Evolutionary conservation across 2,329 filamentous ascomycete species (phyloP).

Genomic region (Phyllosticta ampelicida): DNA sequence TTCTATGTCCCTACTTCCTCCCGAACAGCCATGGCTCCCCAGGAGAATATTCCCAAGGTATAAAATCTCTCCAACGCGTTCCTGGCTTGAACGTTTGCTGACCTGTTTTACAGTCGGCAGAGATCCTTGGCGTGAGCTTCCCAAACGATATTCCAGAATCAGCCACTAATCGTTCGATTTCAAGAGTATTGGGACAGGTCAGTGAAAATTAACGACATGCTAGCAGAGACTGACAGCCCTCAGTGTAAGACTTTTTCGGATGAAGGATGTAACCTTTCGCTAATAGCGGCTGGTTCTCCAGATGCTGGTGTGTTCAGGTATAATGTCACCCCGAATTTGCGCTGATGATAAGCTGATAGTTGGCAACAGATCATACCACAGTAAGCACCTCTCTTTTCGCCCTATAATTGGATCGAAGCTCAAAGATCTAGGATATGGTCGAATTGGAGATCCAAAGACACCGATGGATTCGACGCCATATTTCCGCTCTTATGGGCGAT

Average conservation of each 20-base stretch:
- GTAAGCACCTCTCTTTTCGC: slow-evolving; percentile 6
- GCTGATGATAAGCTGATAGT: slow-evolving; percentile 15
- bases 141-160: not conserved
- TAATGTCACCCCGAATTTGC: not conserved
- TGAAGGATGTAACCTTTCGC: slow-evolving; percentile 9
- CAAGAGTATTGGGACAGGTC: slow-evolving; percentile 30
- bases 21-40: slow-evolving; percentile 7
- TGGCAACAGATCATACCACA: slow-evolving; percentile 27
- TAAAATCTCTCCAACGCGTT: not conserved
- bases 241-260: slow-evolving; percentile 13
- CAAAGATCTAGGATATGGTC: slow-evolving; percentile 42
- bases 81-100: slow-evolving; percentile 8
- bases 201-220: slow-evolving; percentile 5
- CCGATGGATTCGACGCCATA: slow-evolving; percentile 47
- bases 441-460: slow-evolving; percentile 51
- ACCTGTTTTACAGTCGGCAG: slow-evolving; percentile 22
- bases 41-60: slow-evolving; percentile 9
- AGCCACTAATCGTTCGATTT: not conserved
- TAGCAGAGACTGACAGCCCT: slow-evolving; percentile 5
- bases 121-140: slow-evolving; percentile 27
- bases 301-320: slow-evolving; percentile 34
- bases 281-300: slow-evolving; percentile 14
- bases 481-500: slow-evolving; percentile 57
- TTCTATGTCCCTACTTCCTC: no score
- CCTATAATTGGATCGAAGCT: not conserved